Evolutionary conservation across 192 early-diverging fungal species (phyloP).

Genomic region (Coemansia sp.): DNA sequence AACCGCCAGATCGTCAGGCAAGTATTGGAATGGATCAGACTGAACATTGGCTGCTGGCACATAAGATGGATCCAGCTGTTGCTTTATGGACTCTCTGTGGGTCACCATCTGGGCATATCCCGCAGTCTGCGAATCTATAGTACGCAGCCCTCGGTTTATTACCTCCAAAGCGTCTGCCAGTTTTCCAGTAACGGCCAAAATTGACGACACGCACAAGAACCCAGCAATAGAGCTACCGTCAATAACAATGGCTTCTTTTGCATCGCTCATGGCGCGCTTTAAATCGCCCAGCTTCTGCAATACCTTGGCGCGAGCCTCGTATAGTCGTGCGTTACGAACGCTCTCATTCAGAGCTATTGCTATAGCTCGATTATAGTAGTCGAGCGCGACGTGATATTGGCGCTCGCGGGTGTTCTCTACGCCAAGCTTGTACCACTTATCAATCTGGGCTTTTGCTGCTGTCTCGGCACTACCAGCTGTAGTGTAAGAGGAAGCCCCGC

Average conservation of each 20-base stretch:
- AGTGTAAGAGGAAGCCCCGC: background rate
- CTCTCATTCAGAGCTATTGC: conserved; percentile 27
- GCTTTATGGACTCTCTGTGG: too few relatives aligned
- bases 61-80: conserved; percentile 24
- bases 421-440: conserved; percentile 16
- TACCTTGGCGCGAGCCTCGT: conserved; percentile 23
- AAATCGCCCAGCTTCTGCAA: conserved; percentile 36
- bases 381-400: conserved; percentile 26
- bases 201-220: conserved; percentile 22
- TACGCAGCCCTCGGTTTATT: conserved; percentile 7
- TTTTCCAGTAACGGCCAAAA: conserved; percentile 19
- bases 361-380: conserved; percentile 38
- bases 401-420: conserved; percentile 23
- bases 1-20: conserved; percentile 24
- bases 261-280: conserved; percentile 31
- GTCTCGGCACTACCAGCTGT: background rate
- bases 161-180: conserved; percentile 20
- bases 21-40: conserved; percentile 16
- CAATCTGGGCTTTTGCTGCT: conserved; percentile 3
- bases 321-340: conserved; percentile 16
- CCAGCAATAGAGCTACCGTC: conserved; percentile 12
- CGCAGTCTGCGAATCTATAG: background rate
- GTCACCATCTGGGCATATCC: conserved; percentile 19
- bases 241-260: conserved; percentile 24
- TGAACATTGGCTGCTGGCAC: background rate